These are phyloP conservation scores for Hortaea sp. DNA, from an alignment of 2,329 filamentous ascomycete genomes.

Conservation along the genomic window DNA sequence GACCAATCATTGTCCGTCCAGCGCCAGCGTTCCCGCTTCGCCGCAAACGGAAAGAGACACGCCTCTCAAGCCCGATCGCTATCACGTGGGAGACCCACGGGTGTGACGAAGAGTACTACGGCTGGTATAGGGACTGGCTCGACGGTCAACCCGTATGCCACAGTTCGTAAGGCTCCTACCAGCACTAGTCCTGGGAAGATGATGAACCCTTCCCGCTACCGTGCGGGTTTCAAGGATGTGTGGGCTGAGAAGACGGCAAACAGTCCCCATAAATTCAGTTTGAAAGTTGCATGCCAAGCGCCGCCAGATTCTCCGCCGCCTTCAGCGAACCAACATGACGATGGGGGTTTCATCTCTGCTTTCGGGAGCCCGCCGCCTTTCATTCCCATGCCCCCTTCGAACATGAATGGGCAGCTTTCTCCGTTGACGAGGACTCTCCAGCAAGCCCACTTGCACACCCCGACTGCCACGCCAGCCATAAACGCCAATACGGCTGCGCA, in stretches of 20 bases:
- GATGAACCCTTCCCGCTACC: conserved; percentile 43
- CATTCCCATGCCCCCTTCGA: conserved; percentile 9
- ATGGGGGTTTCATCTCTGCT: conserved; percentile 25
- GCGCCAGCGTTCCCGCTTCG: conserved; percentile 12
- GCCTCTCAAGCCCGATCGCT: conserved; percentile 19
- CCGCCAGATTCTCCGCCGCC: conserved; percentile 37
- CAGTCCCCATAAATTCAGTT: conserved; percentile 37
- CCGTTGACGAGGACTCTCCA: conserved; percentile 22
- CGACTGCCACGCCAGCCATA: conserved; percentile 17
- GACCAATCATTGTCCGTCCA: conserved; percentile 21
- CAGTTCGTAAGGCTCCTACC: conserved; percentile 14
- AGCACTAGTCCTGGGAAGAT: conserved; percentile 36
- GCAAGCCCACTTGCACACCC: conserved; percentile 21
- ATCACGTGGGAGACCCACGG: conserved; percentile 22
- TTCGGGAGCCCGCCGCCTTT: conserved; percentile 18
- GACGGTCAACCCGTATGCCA: conserved; percentile 13
- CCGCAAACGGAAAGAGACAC: conserved; percentile 22
- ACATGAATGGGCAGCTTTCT: conserved; percentile 20
- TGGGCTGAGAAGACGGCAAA: conserved; percentile 44
- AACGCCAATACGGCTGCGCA: conserved; percentile 2
- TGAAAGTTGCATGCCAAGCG: conserved; percentile 35
- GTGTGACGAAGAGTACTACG: conserved; percentile 20
- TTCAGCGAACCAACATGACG: conserved; percentile 33
- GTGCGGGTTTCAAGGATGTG: conserved; percentile 34
- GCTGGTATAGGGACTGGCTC: not conserved